Conservation (phyloP, 306 rosid genomes). For the Ormosia emarginata region DNA sequence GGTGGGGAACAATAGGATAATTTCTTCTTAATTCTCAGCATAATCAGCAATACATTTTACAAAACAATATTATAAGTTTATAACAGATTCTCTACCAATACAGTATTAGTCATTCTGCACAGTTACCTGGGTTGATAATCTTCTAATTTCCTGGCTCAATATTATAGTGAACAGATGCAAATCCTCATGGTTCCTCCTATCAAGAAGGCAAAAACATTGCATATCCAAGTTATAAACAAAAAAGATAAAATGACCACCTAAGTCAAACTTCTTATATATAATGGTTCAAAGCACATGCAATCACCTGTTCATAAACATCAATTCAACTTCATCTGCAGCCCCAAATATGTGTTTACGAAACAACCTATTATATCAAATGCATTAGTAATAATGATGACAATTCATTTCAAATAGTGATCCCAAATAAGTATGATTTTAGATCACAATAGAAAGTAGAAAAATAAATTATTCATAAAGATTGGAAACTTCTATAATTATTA, state of each 20-base stretch:
- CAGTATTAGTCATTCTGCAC: background rate
- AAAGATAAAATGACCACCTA: slow-evolving; percentile 1
- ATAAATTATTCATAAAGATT: background rate
- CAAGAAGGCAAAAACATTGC: slow-evolving; percentile 1
- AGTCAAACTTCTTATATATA: slow-evolving; percentile 3
- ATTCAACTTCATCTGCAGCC: slow-evolving; percentile 91
- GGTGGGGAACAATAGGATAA: background rate
- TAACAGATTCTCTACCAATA: background rate
- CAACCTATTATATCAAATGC: slow-evolving; percentile 46
- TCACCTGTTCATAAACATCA: slow-evolving; percentile 96
- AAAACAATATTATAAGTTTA: background rate
- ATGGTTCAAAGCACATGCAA: slow-evolving; percentile 12
- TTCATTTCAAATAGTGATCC: background rate
- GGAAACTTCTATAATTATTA: background rate
- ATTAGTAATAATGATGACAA: background rate
- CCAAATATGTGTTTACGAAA: slow-evolving; percentile 86
- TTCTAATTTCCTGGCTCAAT: slow-evolving; percentile 88
- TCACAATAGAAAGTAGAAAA: background rate
- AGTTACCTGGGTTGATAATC: slow-evolving; percentile 78
- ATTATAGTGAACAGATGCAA: slow-evolving; percentile 68
- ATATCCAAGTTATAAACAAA: slow-evolving; percentile 9
- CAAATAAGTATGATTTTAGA: background rate
- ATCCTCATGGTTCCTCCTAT: slow-evolving; percentile 92
- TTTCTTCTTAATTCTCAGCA: background rate
- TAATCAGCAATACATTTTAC: background rate